Evolutionary conservation across 164 flowering plant genomes (phyloP).

Genomic region (Vitis cinerea): DNA sequence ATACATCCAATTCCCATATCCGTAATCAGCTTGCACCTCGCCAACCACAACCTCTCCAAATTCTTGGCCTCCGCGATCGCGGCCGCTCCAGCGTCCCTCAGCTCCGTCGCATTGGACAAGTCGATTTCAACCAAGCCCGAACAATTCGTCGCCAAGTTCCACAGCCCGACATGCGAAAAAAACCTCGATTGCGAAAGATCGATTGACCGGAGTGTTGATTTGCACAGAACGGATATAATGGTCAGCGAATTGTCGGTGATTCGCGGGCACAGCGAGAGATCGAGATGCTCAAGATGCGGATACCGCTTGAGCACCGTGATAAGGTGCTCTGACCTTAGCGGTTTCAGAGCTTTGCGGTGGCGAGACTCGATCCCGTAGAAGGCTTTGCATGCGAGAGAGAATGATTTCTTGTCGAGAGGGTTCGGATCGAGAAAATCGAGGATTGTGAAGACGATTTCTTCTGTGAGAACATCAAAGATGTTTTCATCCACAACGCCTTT

Average conservation of each 20-base stretch:
- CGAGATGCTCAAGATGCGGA: conserved; percentile 40
- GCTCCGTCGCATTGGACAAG: conserved; percentile 61
- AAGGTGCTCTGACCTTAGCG: conserved; percentile 48
- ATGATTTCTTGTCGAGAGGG: conserved; percentile 47
- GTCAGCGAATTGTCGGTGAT: conserved; percentile 52
- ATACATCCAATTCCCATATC: conserved; percentile 91
- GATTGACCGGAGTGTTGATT: conserved; percentile 35
- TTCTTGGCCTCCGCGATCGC: conserved; percentile 66
- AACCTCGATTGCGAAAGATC: conserved; percentile 63
- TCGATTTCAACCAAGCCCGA: conserved; percentile 61
- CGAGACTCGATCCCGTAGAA: conserved; percentile 46
- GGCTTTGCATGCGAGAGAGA: conserved; percentile 45
- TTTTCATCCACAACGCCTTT: conserved; percentile 9
- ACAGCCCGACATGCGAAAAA: conserved; percentile 55
- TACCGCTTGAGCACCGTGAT: conserved; percentile 48
- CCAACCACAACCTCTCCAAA: conserved; percentile 72
- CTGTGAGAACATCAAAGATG: conserved; percentile 56
- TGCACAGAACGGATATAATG: conserved; percentile 29
- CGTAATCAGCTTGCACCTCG: conserved; percentile 70
- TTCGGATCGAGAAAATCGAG: conserved; percentile 40
- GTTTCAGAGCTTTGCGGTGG: conserved; percentile 46
- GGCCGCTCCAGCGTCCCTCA: conserved; percentile 63
- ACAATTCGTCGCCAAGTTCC: conserved; percentile 45
- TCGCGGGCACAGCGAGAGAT: conserved; percentile 71
- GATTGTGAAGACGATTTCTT: conserved; percentile 53